Conservation (phyloP, 1,284 basidiomycete species). For the Ganoderma resinaceum region DNA sequence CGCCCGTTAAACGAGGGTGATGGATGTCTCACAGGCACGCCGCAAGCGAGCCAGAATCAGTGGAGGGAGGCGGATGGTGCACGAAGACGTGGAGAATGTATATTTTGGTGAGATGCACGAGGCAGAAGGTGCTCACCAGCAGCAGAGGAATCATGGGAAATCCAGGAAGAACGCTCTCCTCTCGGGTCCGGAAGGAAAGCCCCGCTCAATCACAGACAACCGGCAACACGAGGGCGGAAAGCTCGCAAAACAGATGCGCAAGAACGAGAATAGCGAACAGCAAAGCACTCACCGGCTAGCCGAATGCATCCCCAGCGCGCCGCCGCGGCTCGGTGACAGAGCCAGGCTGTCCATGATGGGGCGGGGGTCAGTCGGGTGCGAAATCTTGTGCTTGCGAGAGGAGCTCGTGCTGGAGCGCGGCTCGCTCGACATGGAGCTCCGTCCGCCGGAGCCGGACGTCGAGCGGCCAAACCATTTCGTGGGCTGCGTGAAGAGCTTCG, state of each 20-base stretch:
- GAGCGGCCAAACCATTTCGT: constrained; percentile 44
- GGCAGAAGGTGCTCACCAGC: background rate
- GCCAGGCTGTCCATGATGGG: constrained; percentile 61
- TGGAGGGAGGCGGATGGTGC: background rate
- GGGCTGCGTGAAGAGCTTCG: constrained; percentile 40
- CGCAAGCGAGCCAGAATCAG: background rate
- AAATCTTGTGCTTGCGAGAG: constrained; percentile 76
- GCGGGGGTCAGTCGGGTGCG: constrained; percentile 79
- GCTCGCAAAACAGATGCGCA: background rate
- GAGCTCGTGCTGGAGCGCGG: constrained; percentile 63
- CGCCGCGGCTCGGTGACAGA: constrained; percentile 35
- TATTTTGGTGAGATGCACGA: background rate
- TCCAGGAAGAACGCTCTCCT: background rate
- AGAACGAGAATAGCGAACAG: background rate
- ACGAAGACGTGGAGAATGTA: background rate
- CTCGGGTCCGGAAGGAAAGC: background rate
- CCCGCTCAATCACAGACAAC: background rate
- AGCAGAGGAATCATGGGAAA: background rate
- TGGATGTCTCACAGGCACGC: background rate
- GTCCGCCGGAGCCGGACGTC: constrained; percentile 35
- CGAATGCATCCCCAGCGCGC: constrained; percentile 37
- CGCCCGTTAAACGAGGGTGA: constrained; percentile 3
- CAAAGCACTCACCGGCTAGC: constrained; percentile 55
- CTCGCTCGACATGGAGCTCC: constrained; percentile 44
- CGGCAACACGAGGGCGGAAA: background rate